Base-by-base conservation (phyloP, 108 stramenopile genomes). In the Stephanodiscus minutulus region DNA sequence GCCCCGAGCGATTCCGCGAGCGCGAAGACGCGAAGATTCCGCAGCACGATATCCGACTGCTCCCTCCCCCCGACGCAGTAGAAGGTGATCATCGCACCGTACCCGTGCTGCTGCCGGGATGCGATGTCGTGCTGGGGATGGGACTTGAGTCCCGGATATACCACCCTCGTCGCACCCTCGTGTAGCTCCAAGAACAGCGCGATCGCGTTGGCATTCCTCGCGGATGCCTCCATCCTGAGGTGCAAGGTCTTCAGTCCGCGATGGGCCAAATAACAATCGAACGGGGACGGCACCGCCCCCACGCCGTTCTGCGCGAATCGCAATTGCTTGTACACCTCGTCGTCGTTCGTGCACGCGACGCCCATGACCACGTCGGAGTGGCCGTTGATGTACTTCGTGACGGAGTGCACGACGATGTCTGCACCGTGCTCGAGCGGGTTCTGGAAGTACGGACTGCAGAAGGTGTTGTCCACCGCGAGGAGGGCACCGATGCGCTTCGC, bases 391-490 rank as follows among this genome's bases (percentile, higher is more conserved):
- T 90, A 93, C 75, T 93, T 93, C 31, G 92, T 93, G 15, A 91
- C 69, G 44, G 86, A 88, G 61, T 93, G 92, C 24, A 95, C 82
- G 25, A 84, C 73, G 46, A 95, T 67, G 79, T 95, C 94, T 28
- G 85, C 86, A 46, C 94, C 94, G 39, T 82, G 84, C 10, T 82
- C 77, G n/a, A 97, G 61, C 17, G 97, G 96, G 44, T 83, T 85
- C 73, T 97, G 97, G 72, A 95, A 88, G 74, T 91, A 94, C 18
- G 97, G 97, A 29, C 86, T 84, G 64, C 93, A 88, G 68, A 97
- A 97, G 7, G 97, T 98, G 83, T 89, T 95, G 82, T 99, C 98
- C 7, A 98, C 97, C 25, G 82, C 94, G 47, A 97, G 66, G 6
- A 93, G 27, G 21, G 75, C 79, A 25, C 74, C 47, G 64, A 64